Conservation (phyloP, 108 stramenopile species). For the Parmales sp. region DNA sequence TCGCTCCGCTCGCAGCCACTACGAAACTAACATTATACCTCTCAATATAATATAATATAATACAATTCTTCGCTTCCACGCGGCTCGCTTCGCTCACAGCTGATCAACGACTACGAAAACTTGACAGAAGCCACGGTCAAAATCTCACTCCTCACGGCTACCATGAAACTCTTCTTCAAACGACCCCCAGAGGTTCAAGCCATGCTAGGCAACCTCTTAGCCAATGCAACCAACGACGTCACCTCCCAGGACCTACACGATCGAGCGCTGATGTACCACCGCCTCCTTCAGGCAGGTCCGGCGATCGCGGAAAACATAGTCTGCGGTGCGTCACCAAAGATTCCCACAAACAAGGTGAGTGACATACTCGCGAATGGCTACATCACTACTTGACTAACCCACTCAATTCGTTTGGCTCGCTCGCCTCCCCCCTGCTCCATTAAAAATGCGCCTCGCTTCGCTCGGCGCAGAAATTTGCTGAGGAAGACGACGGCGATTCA, state of each 20-base stretch:
- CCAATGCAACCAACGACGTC: constrained; percentile 79
- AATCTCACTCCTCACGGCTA: constrained; percentile 75
- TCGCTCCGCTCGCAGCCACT: no score
- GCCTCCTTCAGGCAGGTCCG: constrained; percentile 75
- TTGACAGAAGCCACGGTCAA: constrained; percentile 58
- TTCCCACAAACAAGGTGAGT: constrained; percentile 32
- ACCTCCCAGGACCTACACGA: constrained; percentile 91
- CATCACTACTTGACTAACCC: no score
- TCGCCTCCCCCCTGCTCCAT: no score
- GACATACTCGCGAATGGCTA: no score
- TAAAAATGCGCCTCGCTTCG: no score
- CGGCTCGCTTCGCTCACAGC: no score
- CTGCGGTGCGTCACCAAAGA: constrained; percentile 40
- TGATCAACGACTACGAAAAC: constrained; percentile 66
- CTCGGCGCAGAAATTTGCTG: no score
- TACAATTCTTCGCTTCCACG: no score
- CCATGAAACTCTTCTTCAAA: constrained; percentile 88
- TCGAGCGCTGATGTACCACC: constrained; percentile 92
- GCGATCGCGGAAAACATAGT: constrained; percentile 52
- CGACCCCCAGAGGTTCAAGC: constrained; percentile 92
- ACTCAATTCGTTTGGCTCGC: constrained; percentile 76
- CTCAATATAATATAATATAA: no score
- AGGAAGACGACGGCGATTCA: constrained; percentile 52
- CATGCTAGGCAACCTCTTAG: constrained; percentile 88
- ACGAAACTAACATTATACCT: no score